Evolutionary conservation across 495 filamentous ascomycete genomes (phyloP).

Genomic region (Ramalina intermedia): DNA sequence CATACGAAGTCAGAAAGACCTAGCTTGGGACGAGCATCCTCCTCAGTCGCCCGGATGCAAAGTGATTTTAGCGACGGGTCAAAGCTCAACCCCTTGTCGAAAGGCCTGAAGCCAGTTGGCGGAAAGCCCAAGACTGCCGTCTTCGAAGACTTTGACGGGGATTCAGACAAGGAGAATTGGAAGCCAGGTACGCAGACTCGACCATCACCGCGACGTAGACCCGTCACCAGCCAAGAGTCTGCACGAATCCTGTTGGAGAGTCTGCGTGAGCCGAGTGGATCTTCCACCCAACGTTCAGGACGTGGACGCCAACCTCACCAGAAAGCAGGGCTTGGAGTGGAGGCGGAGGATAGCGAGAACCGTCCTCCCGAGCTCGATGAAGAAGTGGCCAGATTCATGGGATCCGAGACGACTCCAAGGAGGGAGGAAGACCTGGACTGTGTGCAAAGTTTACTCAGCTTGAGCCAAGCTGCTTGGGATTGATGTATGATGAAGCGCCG

Average conservation of each 20-base stretch:
- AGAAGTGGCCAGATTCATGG: conserved; percentile 58
- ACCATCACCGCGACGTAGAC: conserved; percentile 17
- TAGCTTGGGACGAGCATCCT: conserved; percentile 47
- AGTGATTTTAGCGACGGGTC: conserved; percentile 17
- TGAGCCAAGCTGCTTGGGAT: conserved; percentile 53
- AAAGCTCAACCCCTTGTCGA: conserved; percentile 1
- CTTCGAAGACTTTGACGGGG: conserved; percentile 34
- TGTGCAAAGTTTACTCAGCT: conserved; percentile 58
- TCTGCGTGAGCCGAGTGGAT: conserved; percentile 16
- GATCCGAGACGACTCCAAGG: conserved; percentile 43
- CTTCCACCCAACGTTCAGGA: conserved; percentile 6
- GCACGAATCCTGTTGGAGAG: conserved; percentile 30
- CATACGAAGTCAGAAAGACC: conserved; percentile 39
- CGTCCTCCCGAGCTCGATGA: conserved; percentile 29
- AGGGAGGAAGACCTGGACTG: conserved; percentile 61
- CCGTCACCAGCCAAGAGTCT: not conserved
- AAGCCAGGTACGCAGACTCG: conserved; percentile 38
- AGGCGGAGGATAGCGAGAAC: conserved; percentile 17
- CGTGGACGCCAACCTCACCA: conserved; percentile 1
- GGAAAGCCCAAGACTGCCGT: conserved; percentile 18
- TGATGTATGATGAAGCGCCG: conserved; percentile 16
- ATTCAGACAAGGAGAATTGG: conserved; percentile 96
- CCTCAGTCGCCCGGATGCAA: conserved; percentile 55
- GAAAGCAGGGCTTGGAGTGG: not conserved
- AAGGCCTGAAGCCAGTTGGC: conserved; percentile 11